These are phyloP conservation scores for Boletus reticulatus DNA, from an alignment of 768 basidiomycete species.

Conservation along the genomic window DNA sequence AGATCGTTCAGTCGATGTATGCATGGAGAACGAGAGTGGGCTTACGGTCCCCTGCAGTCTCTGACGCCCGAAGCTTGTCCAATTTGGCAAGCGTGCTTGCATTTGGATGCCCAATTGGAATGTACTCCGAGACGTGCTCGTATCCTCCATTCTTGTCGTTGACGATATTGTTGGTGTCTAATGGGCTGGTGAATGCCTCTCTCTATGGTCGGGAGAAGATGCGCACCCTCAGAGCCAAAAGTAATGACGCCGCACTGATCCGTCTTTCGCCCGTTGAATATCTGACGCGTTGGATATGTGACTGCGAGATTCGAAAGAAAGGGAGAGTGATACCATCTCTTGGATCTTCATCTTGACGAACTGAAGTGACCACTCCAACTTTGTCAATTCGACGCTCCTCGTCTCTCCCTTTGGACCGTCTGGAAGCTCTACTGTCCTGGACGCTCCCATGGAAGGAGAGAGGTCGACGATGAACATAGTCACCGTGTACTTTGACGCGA, in stretches of 20 bases:
- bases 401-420: conserved; percentile 50
- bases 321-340: conserved; percentile 65
- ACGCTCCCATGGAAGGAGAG: conserved; percentile 79
- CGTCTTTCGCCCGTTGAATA: conserved; percentile 88
- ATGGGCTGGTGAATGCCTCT: not conserved
- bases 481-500: conserved; percentile 62
- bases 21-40: not conserved
- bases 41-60: conserved; percentile 65
- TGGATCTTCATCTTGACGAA: conserved; percentile 90
- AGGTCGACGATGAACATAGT: conserved; percentile 90
- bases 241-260: conserved; percentile 89
- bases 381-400: conserved; percentile 59
- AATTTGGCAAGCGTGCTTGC: conserved; percentile 64
- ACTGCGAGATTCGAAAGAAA: not conserved
- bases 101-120: conserved; percentile 66
- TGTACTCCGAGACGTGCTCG: conserved; percentile 68
- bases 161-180: conserved; percentile 68
- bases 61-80: conserved; percentile 56
- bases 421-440: conserved; percentile 54
- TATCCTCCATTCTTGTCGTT: conserved; percentile 65
- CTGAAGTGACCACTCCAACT: conserved; percentile 79
- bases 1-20: not conserved
- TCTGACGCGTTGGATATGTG: conserved; percentile 45
- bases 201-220: not conserved
- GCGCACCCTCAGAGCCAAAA: conserved; percentile 76